Base-by-base conservation (phyloP, 2,329 filamentous ascomycete genomes). In the Alternaria longipes region DNA sequence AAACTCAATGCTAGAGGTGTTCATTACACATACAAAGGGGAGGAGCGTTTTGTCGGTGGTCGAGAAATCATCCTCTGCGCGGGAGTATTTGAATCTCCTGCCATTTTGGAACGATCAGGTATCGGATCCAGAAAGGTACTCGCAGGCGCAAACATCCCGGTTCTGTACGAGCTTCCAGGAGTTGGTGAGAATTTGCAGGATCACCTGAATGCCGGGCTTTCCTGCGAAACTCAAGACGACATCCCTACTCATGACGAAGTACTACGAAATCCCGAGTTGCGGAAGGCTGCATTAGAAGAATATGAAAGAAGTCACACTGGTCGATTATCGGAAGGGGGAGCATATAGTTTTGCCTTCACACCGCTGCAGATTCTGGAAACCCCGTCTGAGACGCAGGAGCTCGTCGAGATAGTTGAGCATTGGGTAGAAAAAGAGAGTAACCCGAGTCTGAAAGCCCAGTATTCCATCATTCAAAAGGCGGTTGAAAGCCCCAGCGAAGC, bases 131-230 rank as follows among this genome's bases (percentile, higher is more conserved):
- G 79, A 0, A 74, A 82, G 1, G 63, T 87, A 3, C 80, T 89
- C 2, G 59, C 79, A 12, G 78, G 80, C 36, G 82, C 85, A 63
- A 77, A 80, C 8, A 87, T 90, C 63, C 71, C 80, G 1, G 73
- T 85, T 0, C 61, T 88, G 16, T 80, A 83, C 6, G 81, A 89
- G 62, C 84, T 87, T 1, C 83, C 84, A 0, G 85, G 88, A 22
- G 87, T 91, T 1, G 89, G 88, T 1, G 84, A 84, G 59, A 87
- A 90, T 73, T 79, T 90, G 8, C 82, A 88, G 41, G 88, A 91
- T 67, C 87, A 89, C 47, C 44, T 67, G 3, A 67, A 67, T 20
- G 65, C 62, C 24, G 40, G 64, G 26, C 40, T 70, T 12, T 66
- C 66, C 11, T 59, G 34, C 32, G 66, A 69, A 45, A 56, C 56